Conservation (phyloP, 108 stramenopile species). For the Asterionellopsis glacialis region DNA sequence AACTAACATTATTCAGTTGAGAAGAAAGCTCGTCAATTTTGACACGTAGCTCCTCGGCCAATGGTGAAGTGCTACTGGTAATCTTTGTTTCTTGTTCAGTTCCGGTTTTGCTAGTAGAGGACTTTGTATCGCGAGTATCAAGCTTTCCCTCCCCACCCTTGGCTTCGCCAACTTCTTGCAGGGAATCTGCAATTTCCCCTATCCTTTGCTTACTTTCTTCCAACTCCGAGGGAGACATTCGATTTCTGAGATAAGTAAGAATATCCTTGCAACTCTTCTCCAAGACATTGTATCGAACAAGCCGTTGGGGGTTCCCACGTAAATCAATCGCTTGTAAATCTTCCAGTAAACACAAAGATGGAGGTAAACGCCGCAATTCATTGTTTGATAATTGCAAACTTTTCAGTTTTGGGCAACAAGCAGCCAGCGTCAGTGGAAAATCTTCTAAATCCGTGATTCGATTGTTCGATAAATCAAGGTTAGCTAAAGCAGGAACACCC, state of each 20-base stretch:
- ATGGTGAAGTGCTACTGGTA: not conserved
- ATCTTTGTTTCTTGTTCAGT: not conserved
- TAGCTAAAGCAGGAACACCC: slow-evolving; percentile 2
- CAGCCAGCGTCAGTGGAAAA: slow-evolving; percentile 14
- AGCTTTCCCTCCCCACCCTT: not conserved
- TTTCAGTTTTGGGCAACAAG: too few relatives aligned
- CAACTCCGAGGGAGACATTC: slow-evolving; percentile 21
- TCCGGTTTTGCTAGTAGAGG: not conserved
- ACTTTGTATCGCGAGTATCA: not conserved
- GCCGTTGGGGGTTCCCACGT: slow-evolving; percentile 33
- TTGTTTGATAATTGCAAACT: too few relatives aligned
- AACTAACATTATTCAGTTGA: slow-evolving; percentile 17
- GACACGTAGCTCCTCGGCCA: slow-evolving; percentile 5
- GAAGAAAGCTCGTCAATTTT: slow-evolving; percentile 17
- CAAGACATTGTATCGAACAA: slow-evolving; percentile 17
- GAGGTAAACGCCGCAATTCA: slow-evolving; percentile 11
- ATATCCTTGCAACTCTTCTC: slow-evolving; percentile 18
- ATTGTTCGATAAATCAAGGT: slow-evolving; percentile 16
- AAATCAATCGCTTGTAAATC: slow-evolving; percentile 21
- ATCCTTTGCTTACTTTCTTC: not conserved
- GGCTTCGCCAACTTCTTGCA: not conserved
- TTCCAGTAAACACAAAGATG: slow-evolving; percentile 24
- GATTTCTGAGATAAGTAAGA: slow-evolving; percentile 21
- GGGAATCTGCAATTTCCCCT: not conserved
- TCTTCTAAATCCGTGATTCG: slow-evolving; percentile 12